Evolutionary conservation across 768 basidiomycete genomes (phyloP), one percentile per base, ranked within the genome.

Genomic region (Termitomyces sp.): DNA sequence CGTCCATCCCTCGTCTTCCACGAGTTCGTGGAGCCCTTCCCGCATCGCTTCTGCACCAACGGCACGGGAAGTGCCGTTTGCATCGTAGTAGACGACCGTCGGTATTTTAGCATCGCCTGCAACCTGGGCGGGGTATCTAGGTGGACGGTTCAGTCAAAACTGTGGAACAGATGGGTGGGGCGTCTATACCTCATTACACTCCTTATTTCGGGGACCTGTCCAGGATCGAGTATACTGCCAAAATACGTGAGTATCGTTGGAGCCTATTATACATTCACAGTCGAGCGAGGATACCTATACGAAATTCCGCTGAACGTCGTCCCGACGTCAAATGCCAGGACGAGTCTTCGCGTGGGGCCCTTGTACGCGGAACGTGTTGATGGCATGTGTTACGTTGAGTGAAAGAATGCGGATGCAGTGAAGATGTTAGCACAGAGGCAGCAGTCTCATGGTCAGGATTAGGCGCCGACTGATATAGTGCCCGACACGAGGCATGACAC

Each of bases 321-420:
- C 9, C 82, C 82, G 2, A 83, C 65, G 57, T 83, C 82, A 39
- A 83, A 79, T 1, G 79, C 80, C 24, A 83, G 59, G 4, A 82
- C 74, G 5, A 83, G 70, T 54, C 75, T 76, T 43, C 78, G 74
- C 20, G 62, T 55, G 5, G 69, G 32, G 20, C 81, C 81, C 39
- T 65, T 65, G 69, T 77, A 81, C 1, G 72, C 71, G 37, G 67
- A 58, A 64, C 78, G 65, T 42, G 59, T 49, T 6, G 60, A 44
- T 58, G 61, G 64, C 53, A 34, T 47, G 27, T 45, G 42, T 22
- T 43, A 22, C 30, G 44, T 48, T 13, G 40, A 30, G 49, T 36
- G 42, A 39, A 7, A 37, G 16, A 14, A 18, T 39, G 22, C 26
- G 42, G 37, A 44, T 24, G 12, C 20, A 16, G 43, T 34, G 10